Conservation (phyloP, 441 rosid species). For the Mallotus repandus region DNA sequence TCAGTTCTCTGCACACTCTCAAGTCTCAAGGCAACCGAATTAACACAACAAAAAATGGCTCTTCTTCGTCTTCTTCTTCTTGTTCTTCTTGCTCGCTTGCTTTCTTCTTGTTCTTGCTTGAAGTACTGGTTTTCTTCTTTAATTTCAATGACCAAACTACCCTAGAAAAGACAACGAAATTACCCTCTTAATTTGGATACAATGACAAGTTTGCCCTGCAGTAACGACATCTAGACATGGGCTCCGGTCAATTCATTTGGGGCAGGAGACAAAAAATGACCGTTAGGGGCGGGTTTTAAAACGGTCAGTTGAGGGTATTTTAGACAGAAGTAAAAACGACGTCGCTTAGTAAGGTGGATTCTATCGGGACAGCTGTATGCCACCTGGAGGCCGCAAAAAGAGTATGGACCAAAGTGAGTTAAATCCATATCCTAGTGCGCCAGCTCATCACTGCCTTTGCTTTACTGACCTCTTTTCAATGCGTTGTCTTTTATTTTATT, state of each 20-base stretch:
- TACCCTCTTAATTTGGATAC: background rate
- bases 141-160: constrained; percentile 4
- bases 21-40: background rate
- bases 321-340: constrained; percentile 16
- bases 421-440: constrained; percentile 26
- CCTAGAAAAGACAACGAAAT: background rate
- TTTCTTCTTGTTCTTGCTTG: constrained; percentile 11
- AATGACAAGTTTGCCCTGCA: constrained; percentile 24
- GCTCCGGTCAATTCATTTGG: background rate
- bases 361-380: constrained; percentile 37
- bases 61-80: background rate
- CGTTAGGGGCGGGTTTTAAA: constrained; percentile 26
- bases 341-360: constrained; percentile 14
- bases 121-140: background rate
- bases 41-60: background rate
- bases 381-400: constrained; percentile 44
- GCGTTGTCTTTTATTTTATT: background rate
- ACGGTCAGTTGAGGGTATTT: constrained; percentile 31
- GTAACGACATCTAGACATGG: background rate
- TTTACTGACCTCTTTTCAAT: background rate
- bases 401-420: background rate
- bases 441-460: constrained; percentile 34
- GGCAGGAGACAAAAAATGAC: constrained; percentile 28
- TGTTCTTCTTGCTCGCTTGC: background rate
- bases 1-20: constrained; percentile 14